These are phyloP conservation scores for Capsella rubella DNA, from an alignment of 441 rosid genomes.

Conservation along the genomic window DNA sequence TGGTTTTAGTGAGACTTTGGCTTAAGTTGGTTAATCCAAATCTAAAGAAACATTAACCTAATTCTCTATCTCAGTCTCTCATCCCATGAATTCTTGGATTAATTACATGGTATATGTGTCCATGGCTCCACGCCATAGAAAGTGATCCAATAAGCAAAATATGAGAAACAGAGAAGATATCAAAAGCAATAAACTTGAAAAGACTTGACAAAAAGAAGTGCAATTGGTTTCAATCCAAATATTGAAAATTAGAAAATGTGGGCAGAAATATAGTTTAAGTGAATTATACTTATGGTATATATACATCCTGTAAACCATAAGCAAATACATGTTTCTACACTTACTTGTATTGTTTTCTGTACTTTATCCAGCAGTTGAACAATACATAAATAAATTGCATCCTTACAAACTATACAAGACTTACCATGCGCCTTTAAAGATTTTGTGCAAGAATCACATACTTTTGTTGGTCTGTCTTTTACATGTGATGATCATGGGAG, in stretches of 20 bases:
- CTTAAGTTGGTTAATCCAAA: slow-evolving; percentile 49
- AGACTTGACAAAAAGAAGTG: neutral
- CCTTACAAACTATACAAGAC: slow-evolving; percentile 36
- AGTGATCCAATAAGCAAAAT: slow-evolving; percentile 55
- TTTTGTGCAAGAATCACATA: slow-evolving; percentile 11
- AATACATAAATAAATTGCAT: slow-evolving; percentile 16
- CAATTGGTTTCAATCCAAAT: slow-evolving; percentile 19
- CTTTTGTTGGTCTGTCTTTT: slow-evolving; percentile 33
- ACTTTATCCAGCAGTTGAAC: slow-evolving; percentile 22
- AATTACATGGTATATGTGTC: slow-evolving; percentile 52
- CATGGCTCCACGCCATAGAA: slow-evolving; percentile 55
- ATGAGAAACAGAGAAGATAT: slow-evolving; percentile 37
- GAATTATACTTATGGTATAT: neutral
- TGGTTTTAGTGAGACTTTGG: slow-evolving; percentile 75
- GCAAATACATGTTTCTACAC: slow-evolving; percentile 11
- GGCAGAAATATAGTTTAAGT: slow-evolving; percentile 35
- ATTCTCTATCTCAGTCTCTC: neutral
- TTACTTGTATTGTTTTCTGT: slow-evolving; percentile 9
- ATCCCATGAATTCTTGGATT: neutral
- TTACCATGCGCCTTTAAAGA: slow-evolving; percentile 20
- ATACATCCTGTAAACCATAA: slow-evolving; percentile 7
- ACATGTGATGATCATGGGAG: slow-evolving; percentile 45
- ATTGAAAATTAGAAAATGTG: slow-evolving; percentile 55
- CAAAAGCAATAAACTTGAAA: neutral
- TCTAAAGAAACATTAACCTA: neutral